These are phyloP conservation scores for Maudiozyma pseudohumilis DNA, from an alignment of 805 yeast species.

Conservation along the genomic window DNA sequence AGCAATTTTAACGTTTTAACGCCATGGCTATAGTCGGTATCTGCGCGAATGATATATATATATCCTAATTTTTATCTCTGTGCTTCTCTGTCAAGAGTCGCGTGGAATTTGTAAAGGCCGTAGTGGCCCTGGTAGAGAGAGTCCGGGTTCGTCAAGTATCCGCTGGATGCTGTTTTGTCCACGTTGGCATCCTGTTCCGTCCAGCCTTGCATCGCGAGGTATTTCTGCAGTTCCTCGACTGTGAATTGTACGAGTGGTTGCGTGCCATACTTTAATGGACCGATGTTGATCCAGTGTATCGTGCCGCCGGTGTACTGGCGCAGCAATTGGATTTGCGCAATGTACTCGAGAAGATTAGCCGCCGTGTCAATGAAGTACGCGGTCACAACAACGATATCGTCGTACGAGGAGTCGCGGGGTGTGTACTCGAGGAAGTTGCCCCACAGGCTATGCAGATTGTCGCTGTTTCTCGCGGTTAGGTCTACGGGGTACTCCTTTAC, in stretches of 20 bases:
- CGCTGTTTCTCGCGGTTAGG: constrained; percentile 31
- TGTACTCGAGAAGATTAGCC: constrained; percentile 67
- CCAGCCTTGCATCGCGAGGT: constrained; percentile 61
- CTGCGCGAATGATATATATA: constrained; percentile 26
- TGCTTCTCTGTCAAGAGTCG: constrained; percentile 2
- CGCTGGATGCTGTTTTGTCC: constrained; percentile 17
- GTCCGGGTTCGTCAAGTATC: constrained; percentile 55
- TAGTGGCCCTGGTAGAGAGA: constrained; percentile 75
- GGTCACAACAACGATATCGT: constrained; percentile 48
- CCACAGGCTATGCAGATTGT: constrained; percentile 37
- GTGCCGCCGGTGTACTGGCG: constrained; percentile 18
- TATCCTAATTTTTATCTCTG: neutral
- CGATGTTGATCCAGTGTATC: constrained; percentile 79
- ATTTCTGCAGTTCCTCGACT: constrained; percentile 51
- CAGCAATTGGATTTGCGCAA: constrained; percentile 50
- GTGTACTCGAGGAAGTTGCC: constrained; percentile 58
- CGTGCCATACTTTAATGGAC: constrained; percentile 88
- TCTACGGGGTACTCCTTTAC: constrained; percentile 27
- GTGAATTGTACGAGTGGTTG: constrained; percentile 69
- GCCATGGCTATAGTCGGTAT: constrained; percentile 27
- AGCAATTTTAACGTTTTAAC: constrained; percentile 7
- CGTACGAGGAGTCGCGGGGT: constrained; percentile 24
- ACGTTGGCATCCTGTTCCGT: constrained; percentile 6
- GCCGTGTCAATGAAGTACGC: constrained; percentile 90
- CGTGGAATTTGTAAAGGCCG: constrained; percentile 42